Evolutionary conservation across 768 basidiomycete genomes (phyloP).

Genomic region (Lyophyllum decastes): DNA sequence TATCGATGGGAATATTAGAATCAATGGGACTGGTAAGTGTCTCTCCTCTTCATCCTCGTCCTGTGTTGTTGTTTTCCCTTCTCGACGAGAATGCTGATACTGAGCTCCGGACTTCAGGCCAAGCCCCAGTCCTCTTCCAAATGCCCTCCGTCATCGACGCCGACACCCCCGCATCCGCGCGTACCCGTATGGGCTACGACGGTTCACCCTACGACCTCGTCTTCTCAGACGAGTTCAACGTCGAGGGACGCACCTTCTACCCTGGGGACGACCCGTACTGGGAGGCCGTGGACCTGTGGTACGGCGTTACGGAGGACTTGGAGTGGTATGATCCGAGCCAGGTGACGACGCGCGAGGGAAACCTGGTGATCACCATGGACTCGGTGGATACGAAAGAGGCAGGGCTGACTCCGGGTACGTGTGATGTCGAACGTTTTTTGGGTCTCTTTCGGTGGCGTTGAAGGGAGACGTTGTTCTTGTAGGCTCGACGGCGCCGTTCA

Average conservation of each 20-base stretch:
- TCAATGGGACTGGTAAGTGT: conserved; percentile 53
- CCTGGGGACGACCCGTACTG: conserved; percentile 66
- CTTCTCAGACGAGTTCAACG: conserved; percentile 72
- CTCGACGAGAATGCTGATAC: not conserved
- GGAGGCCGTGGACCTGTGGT: conserved; percentile 76
- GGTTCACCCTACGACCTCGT: conserved; percentile 66
- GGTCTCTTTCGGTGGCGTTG: too few relatives aligned
- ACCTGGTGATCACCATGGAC: conserved; percentile 72
- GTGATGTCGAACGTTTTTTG: too few relatives aligned
- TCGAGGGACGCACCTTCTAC: conserved; percentile 46
- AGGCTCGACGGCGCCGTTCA: conserved; percentile 50
- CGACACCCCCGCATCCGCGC: conserved; percentile 63
- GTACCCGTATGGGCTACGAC: conserved; percentile 70
- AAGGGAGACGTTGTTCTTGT: too few relatives aligned
- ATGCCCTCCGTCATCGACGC: conserved; percentile 69
- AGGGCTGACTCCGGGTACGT: conserved; percentile 32
- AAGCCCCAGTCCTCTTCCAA: conserved; percentile 57
- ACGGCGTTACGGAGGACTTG: conserved; percentile 65
- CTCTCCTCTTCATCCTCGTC: not conserved
- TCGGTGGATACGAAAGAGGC: conserved; percentile 29
- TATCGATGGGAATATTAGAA: conserved; percentile 63
- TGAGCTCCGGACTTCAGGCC: conserved; percentile 39
- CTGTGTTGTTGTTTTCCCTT: too few relatives aligned
- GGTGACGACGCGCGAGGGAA: conserved; percentile 65
- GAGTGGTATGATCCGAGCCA: conserved; percentile 79